A percentile compares a stretch with the other conserved stretches of the same genome.
Evolutionary conservation across 805 yeast genomes (phyloP).

Genomic region (Vanderwaltozyma verrucispora): DNA sequence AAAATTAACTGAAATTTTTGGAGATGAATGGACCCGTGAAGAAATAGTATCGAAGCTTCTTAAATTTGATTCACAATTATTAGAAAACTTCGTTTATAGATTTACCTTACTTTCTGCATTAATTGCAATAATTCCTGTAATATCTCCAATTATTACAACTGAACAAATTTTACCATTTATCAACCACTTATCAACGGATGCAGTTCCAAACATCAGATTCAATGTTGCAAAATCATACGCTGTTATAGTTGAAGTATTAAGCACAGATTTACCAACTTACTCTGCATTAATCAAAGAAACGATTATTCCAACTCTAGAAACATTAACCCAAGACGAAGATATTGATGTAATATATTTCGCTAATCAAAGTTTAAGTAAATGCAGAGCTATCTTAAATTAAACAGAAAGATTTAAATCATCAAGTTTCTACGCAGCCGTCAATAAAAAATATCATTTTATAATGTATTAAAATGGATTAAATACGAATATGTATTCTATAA

Average conservation of each 20-base stretch:
- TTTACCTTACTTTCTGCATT: slow-evolving; percentile 85
- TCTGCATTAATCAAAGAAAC: slow-evolving; percentile 36
- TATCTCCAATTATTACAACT: slow-evolving; percentile 45
- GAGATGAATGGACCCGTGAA: slow-evolving; percentile 83
- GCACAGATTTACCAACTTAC: slow-evolving; percentile 14
- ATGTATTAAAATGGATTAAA: too few species aligned
- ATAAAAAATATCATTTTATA: too few species aligned
- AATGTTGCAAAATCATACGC: slow-evolving; percentile 84
- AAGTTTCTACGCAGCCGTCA: too few species aligned
- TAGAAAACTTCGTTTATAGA: slow-evolving; percentile 75
- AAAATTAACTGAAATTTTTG: slow-evolving; percentile 76
- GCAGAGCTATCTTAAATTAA: slow-evolving; percentile 8
- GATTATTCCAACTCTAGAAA: slow-evolving; percentile 55
- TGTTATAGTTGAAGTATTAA: slow-evolving; percentile 46
- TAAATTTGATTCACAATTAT: slow-evolving; percentile 31
- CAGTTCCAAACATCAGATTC: slow-evolving; percentile 91
- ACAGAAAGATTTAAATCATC: too few species aligned
- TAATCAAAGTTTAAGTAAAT: slow-evolving; percentile 42
- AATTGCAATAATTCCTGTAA: slow-evolving; percentile 67
- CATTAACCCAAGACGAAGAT: slow-evolving; percentile 62
- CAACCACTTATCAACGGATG: slow-evolving; percentile 59
- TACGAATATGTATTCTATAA: background rate
- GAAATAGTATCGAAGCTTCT: slow-evolving; percentile 75
- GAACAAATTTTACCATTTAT: slow-evolving; percentile 72
- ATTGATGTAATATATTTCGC: slow-evolving; percentile 88